phyloP scores from a whole-genome alignment of 192 early-diverging fungal genomes.

The Nowakowskiella sp. region DNA sequence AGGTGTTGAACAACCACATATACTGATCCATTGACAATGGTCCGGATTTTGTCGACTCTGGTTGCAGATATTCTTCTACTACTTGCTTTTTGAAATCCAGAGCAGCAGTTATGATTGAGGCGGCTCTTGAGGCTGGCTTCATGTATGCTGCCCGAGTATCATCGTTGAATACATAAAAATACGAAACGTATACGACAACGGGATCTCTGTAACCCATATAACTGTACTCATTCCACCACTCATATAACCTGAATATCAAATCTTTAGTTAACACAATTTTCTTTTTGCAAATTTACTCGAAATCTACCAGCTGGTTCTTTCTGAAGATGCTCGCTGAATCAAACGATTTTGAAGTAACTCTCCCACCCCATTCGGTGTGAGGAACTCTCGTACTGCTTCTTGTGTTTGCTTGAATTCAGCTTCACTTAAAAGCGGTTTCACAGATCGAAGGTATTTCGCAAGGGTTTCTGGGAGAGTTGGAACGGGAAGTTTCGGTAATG shows the following conservation, averaged over 20 bases:
- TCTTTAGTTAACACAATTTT: constrained; percentile 3
- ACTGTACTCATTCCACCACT: constrained; percentile 93
- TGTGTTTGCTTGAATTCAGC: constrained; percentile 64
- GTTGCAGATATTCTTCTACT: constrained; percentile 63
- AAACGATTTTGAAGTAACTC: constrained; percentile 80
- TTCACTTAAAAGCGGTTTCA: constrained; percentile 59
- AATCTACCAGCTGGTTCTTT: constrained; percentile 63
- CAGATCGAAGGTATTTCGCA: constrained; percentile 69
- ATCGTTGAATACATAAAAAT: constrained; percentile 82
- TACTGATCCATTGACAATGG: constrained; percentile 87
- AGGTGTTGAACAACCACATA: constrained; percentile 95
- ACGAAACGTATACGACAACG: constrained; percentile 71
- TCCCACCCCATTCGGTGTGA: constrained; percentile 69
- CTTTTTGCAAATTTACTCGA: not conserved
- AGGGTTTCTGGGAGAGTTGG: constrained; percentile 75
- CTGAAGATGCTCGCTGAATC: constrained; percentile 61
- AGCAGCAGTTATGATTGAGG: constrained; percentile 80
- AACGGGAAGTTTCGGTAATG: constrained; percentile 82
- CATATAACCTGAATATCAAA: constrained; percentile 5
- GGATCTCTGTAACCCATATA: constrained; percentile 87
- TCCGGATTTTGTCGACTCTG: constrained; percentile 68
- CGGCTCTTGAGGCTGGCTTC: constrained; percentile 75
- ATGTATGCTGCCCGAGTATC: constrained; percentile 58
- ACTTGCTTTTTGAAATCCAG: constrained; percentile 79
- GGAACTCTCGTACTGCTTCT: constrained; percentile 67